Conservation (phyloP, 208 protist species). For the Trypanosoma rangeli region DNA sequence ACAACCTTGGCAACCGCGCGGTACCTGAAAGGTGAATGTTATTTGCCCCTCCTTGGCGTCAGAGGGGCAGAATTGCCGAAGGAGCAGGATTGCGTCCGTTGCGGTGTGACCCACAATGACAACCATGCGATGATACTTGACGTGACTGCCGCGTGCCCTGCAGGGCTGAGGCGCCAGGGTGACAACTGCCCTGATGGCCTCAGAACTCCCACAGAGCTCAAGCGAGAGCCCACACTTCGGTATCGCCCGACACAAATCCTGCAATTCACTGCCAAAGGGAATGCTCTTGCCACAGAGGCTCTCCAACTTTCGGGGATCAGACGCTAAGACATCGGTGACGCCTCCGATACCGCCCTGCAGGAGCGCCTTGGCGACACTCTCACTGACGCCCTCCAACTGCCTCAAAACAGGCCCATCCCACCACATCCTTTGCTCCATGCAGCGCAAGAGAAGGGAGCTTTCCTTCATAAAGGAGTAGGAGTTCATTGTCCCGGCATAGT, state of each 20-base stretch:
- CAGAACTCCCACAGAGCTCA: conserved; percentile 1
- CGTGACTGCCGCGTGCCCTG: background rate
- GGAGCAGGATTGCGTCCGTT: conserved; percentile 35
- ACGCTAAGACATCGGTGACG: conserved; percentile 37
- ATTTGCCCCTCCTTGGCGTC: conserved; percentile 3
- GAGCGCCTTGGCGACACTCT: conserved; percentile 50
- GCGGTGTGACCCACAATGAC: conserved; percentile 37
- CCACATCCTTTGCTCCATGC: conserved; percentile 81
- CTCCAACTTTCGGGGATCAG: conserved; percentile 63
- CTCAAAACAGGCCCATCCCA: conserved; percentile 58
- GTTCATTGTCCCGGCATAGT: conserved; percentile 49
- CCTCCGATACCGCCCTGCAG: conserved; percentile 40
- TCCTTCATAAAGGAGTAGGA: conserved; percentile 52
- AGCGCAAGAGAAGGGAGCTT: conserved; percentile 52
- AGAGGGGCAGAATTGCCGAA: conserved; percentile 6
- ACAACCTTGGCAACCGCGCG: background rate
- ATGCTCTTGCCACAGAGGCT: conserved; percentile 60
- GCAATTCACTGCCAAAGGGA: conserved; percentile 71
- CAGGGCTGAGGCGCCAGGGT: background rate
- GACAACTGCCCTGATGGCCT: background rate
- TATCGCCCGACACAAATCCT: conserved; percentile 30
- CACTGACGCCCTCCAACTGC: conserved; percentile 72
- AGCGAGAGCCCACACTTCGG: conserved; percentile 24
- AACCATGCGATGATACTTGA: conserved; percentile 19
- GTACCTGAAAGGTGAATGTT: conserved; percentile 20